phyloP scores from a whole-genome alignment of 2,329 filamentous ascomycete genomes.

The Lachnellula arida region DNA sequence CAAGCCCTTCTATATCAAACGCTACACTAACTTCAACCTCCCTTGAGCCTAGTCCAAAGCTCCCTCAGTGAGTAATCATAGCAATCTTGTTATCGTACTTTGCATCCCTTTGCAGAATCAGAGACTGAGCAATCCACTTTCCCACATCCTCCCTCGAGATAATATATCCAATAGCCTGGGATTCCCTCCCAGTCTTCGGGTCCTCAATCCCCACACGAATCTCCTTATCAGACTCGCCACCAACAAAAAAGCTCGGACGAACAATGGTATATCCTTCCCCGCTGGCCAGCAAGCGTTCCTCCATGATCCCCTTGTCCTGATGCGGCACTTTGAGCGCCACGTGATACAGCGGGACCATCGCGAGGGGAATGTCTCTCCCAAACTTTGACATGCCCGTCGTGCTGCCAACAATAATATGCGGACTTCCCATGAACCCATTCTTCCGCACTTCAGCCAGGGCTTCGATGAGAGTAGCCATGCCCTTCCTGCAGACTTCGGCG shows the following conservation, averaged over 20 bases:
- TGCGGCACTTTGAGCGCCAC: constrained; percentile 38
- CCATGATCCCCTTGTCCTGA: constrained; percentile 44
- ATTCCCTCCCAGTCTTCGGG: constrained; percentile 10
- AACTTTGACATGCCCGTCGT: constrained; percentile 39
- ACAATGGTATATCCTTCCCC: constrained; percentile 16
- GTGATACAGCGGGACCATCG: constrained; percentile 40
- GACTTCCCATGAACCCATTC: background rate
- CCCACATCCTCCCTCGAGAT: constrained; percentile 32
- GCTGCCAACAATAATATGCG: constrained; percentile 34
- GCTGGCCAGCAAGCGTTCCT: constrained; percentile 28
- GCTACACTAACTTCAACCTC: too few relatives aligned
- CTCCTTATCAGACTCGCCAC: constrained; percentile 15
- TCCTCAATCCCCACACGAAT: constrained; percentile 2
- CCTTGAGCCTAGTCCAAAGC: too few relatives aligned
- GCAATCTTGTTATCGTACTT: background rate
- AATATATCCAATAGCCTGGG: constrained; percentile 29
- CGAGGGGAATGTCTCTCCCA: constrained; percentile 39
- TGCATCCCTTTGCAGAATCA: background rate
- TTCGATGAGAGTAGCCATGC: background rate
- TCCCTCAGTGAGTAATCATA: background rate
- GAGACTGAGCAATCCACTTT: constrained; percentile 25
- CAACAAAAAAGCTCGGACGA: constrained; percentile 24
- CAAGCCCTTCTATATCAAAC: too few relatives aligned
- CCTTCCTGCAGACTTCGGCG: background rate
- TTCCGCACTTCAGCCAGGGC: background rate